Evolutionary conservation across 371 early-diverging fungal genomes (phyloP).

Genomic region (Mortierella sp.): DNA sequence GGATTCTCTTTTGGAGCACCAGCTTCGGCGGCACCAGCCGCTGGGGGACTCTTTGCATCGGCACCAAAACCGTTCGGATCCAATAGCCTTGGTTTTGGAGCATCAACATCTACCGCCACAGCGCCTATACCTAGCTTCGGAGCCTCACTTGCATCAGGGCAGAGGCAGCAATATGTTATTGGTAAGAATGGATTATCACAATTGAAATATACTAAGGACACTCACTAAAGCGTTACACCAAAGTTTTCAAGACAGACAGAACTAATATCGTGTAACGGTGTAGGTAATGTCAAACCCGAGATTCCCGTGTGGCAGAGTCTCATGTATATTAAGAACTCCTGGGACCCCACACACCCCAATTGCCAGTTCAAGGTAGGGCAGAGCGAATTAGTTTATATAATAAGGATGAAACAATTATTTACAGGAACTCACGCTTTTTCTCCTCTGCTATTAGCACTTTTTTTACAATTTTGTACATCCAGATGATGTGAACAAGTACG

Average conservation of each 20-base stretch:
- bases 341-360: slow-evolving; percentile 83
- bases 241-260: not conserved
- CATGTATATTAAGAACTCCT: slow-evolving; percentile 74
- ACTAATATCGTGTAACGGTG: slow-evolving; percentile 17
- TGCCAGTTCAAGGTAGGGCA: slow-evolving; percentile 80
- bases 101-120: slow-evolving; percentile 26
- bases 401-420: not conserved
- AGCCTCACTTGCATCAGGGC: slow-evolving; percentile 40
- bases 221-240: too few relatives aligned
- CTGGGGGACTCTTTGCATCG: slow-evolving; percentile 39
- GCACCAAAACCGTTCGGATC: slow-evolving; percentile 46
- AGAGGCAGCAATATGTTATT: slow-evolving; percentile 42
- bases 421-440: not conserved
- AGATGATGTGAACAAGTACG: slow-evolving; percentile 81
- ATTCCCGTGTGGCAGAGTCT: slow-evolving; percentile 68
- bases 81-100: slow-evolving; percentile 22
- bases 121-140: slow-evolving; percentile 42
- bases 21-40: slow-evolving; percentile 37
- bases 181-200: slow-evolving; percentile 29
- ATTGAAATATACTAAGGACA: not conserved
- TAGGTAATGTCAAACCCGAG: slow-evolving; percentile 60
- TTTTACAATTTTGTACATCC: slow-evolving; percentile 93
- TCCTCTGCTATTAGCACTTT: slow-evolving; percentile 68
- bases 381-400: slow-evolving; percentile 70
- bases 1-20: slow-evolving; percentile 23